Base-by-base conservation (phyloP, 2,329 filamentous ascomycete species). In the Mollisia scopiformis region DNA sequence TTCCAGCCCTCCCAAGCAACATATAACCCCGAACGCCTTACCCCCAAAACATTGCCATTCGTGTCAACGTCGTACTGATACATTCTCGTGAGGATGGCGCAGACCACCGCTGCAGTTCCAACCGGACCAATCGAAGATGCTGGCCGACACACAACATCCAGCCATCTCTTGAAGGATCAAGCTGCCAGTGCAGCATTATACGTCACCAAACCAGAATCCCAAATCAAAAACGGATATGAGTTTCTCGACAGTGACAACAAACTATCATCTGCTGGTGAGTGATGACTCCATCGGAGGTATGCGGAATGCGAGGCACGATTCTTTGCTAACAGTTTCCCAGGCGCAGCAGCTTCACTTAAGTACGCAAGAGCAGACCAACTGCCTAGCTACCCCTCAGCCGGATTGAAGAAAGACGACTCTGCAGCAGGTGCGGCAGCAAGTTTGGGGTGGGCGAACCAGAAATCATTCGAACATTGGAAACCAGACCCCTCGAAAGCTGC, bases 401-500 rank as follows among this genome's bases (percentile, higher is more conserved):
- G 90, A 37, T 80, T 92, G 43, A 72, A 80, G 52, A 78, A 77
- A 59, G 76, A 79, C 50, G 78, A 75, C 43, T 76, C 80, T 55
- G 91, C 91, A 59, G 91, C 91, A 62, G 85, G 88, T 66, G 86
- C 90, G 58, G 92, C 92, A 57, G 91, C 91, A 41, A 85, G 83
- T 55, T 79, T 94, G 49, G 91, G 91, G 54, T 90, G 91, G 80
- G 82, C 85, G 52, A 90, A 86, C 71, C 85, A 86, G 68, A 90
- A 86, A 71, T 74, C 85, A 2, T 79, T 87, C 54, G 83, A 90
- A 73, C 79, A 81, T 72, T 90, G 88, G 87, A 88, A 84, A 71
- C 86, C 88, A 19, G 82, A 86, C 64, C 81, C 82, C 47, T 82
- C 80, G n/a, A 79, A 84, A 28, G 82, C 83, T 10, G 87, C 88